Evolutionary conservation across 2,329 filamentous ascomycete species (phyloP).

Genomic region (Biscogniauxia sp.): DNA sequence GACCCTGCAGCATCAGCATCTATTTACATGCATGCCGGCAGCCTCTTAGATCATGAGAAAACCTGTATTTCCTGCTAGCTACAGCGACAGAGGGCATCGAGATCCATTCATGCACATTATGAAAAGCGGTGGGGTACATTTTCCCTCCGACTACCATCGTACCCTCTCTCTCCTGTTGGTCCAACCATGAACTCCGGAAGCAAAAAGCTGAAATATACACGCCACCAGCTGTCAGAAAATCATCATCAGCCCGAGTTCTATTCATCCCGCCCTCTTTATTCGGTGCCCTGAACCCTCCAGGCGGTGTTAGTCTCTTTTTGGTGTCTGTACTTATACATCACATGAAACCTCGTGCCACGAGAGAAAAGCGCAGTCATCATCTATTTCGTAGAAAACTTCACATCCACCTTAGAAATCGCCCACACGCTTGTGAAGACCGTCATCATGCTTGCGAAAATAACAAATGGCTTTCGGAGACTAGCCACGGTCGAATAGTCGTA

Average conservation of each 20-base stretch:
- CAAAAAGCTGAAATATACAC: not conserved
- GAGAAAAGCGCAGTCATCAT: not conserved
- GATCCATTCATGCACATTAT: not conserved
- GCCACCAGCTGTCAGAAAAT: not conserved
- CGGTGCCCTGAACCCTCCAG: not conserved
- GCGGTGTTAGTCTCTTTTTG: not conserved
- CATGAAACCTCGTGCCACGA: not conserved
- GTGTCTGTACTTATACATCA: not conserved
- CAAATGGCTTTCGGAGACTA: slow-evolving; percentile 79
- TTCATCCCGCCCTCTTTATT: not conserved
- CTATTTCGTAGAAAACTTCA: slow-evolving; percentile 65
- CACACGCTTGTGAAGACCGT: slow-evolving; percentile 73
- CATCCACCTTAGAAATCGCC: slow-evolving; percentile 73
- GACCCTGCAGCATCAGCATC: slow-evolving; percentile 9
- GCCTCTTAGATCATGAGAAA: slow-evolving; percentile 1
- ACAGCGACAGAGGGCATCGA: not conserved
- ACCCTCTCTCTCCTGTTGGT: not conserved
- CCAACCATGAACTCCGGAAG: not conserved
- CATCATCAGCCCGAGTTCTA: not conserved
- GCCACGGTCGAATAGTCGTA: slow-evolving; percentile 80
- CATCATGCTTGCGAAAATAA: slow-evolving; percentile 72
- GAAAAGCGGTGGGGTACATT: not conserved
- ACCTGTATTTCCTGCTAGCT: not conserved
- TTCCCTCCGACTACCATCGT: not conserved
- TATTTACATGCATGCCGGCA: not conserved